These are phyloP conservation scores for Ceratobasidium sp. DNA, from an alignment of 1,284 basidiomycete species.

Conservation along the genomic window DNA sequence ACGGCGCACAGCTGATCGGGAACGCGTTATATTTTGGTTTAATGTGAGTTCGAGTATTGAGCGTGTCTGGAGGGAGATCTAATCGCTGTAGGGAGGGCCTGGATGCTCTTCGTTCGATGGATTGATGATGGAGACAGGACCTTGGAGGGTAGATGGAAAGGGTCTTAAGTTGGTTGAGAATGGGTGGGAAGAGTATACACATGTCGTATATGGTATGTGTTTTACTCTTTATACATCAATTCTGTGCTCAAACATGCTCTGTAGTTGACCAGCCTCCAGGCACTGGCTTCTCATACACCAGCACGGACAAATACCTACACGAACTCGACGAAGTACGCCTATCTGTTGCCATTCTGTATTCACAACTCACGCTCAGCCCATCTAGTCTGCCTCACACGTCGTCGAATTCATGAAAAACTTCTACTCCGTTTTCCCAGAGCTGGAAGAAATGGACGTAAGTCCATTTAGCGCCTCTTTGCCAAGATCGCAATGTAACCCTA, in stretches of 20 bases:
- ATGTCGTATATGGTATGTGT: slow-evolving; percentile 87
- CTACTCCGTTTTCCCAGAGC: slow-evolving; percentile 92
- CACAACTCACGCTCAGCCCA: slow-evolving; percentile 36
- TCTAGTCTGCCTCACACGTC: slow-evolving; percentile 82
- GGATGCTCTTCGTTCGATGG: slow-evolving; percentile 98
- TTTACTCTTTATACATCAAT: not conserved
- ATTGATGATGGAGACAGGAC: slow-evolving; percentile 97
- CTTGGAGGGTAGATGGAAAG: slow-evolving; percentile 86
- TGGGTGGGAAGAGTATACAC: slow-evolving; percentile 99
- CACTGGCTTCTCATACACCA: slow-evolving; percentile 92
- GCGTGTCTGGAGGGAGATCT: slow-evolving; percentile 36
- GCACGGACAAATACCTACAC: slow-evolving; percentile 87
- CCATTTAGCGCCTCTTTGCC: not conserved
- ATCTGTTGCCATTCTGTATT: slow-evolving; percentile 27
- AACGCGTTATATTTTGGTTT: slow-evolving; percentile 95
- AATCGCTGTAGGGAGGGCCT: slow-evolving; percentile 79
- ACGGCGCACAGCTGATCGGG: slow-evolving; percentile 85
- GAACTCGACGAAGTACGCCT: slow-evolving; percentile 76
- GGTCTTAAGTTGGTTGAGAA: slow-evolving; percentile 84
- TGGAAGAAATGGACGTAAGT: slow-evolving; percentile 83
- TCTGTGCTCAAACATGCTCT: not conserved
- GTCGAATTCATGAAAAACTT: slow-evolving; percentile 89
- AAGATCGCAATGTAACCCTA: slow-evolving; percentile 39
- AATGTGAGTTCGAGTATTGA: slow-evolving; percentile 71
- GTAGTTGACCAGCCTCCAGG: slow-evolving; percentile 96